Evolutionary conservation across 164 flowering plant species (phyloP), one percentile per base, ranked within the genome.

Genomic region (Vitis amurensis): DNA sequence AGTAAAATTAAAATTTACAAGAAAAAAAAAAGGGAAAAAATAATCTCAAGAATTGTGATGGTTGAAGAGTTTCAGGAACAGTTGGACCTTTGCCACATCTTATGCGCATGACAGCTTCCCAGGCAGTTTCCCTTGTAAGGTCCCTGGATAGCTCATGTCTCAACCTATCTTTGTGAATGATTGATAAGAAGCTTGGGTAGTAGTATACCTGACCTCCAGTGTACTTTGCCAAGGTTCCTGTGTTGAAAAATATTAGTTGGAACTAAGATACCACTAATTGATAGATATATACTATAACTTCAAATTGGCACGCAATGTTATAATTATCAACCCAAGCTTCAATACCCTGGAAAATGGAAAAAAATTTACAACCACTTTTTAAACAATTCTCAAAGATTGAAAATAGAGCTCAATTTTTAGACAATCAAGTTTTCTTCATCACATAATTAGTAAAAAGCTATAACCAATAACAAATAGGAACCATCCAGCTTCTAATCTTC

Each of bases 61-160:
- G 37, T 15, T 48, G 17, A 50, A 3, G 55, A 44, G 5, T 6
- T 63, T 50, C 51, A 68, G 11, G 11, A 23, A 66, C 14, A n/a
- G 44, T 51, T 70, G 52, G 30, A 96, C 99, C 99, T 89, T 91
- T 93, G 74, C 98, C 99, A 83, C 98, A 96, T 88, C 97, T 82
- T 69, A 96, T 81, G 47, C 98, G 99, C 98, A 96, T 85, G 50
- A 93, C 97, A 72, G 98, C 88, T 81, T 93, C 99, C 99, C 99
- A 96, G 11, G 97, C 98, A 67, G 98, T 96, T 80, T 96, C 99
- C 78, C 97, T 85, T 2, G 91, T 91, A 60, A 96, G 97, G 80
- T 96, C 97, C 79, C 99, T 85, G 50, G 90, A 61, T 66, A 93
- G 77, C 74, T 96, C 99, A 79, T 89, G 85, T 67, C 82, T 86